Base-by-base conservation (phyloP, 768 basidiomycete species). In the Lyophyllum atratum region DNA sequence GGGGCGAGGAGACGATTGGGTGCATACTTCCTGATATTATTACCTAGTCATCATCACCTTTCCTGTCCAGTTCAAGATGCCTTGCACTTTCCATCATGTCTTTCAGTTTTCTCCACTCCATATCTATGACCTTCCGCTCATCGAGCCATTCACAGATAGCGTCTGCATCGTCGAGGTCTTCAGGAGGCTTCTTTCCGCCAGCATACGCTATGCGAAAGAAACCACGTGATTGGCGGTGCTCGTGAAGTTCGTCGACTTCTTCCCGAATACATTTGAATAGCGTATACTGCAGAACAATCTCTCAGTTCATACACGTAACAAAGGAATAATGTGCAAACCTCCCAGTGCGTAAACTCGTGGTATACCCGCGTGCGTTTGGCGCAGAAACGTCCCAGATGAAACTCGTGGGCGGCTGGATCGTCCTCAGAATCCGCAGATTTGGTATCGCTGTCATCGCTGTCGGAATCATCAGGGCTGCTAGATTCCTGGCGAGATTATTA, bases 131-230 rank as follows among this genome's bases (percentile, higher is more conserved):
- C 17, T 80, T 79, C 33, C 90, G 79, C 58, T 85, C 71, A 58
- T 92, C 91, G 10, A 94, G 78, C 90, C 90, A 92, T 22, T 90
- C 88, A 74, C 87, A 87, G 34, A 93, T 76, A n/a, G 73, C 84
- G 64, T 93, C 90, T n/a, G 87, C 88, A 63, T 93, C 85, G 12
- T 76, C 69, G 31, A 87, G 73, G 63, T 93, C 85, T 39, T 83
- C 70, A 0, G 92, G 92, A 19, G 89, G 89, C 54, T 77, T 66
- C 59, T 72, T 72, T 2, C 83, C 83, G 25, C 79, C 80, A 9
- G 75, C 70, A 63, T 78, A 85, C 7, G 86, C 81, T 22, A 89
- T 76, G 25, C 80, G 81, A 63, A 86, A 80, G 69, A 86, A 92
- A 4, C 74, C 76, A 33, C 61, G 61, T 9, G 74, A 75, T 50